These are phyloP conservation scores for Polyporus arcularius DNA, from an alignment of 768 basidiomycete species.

Conservation along the genomic window DNA sequence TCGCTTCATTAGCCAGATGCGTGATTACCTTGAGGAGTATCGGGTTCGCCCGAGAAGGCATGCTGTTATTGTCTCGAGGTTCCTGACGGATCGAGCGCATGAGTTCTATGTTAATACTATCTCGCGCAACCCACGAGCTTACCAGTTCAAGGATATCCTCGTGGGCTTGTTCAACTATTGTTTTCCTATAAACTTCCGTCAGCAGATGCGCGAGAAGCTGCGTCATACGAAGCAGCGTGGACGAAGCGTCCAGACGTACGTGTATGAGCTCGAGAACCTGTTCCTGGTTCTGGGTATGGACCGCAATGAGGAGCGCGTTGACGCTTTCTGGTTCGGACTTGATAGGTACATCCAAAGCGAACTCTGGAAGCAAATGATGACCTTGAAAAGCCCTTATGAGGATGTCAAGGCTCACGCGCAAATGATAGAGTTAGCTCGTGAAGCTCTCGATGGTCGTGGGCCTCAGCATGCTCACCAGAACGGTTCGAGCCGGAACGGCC, in stretches of 20 bases:
- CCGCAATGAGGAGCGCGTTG: constrained; percentile 25
- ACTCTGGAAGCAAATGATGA: constrained; percentile 32
- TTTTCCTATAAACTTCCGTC: constrained; percentile 25
- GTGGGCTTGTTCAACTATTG: constrained; percentile 27
- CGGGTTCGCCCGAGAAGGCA: background rate
- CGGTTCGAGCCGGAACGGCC: too few species aligned
- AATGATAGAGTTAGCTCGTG: too few species aligned
- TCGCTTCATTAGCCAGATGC: constrained; percentile 13
- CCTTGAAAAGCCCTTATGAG: constrained; percentile 28
- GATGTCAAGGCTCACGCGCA: background rate
- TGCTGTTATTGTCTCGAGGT: constrained; percentile 17
- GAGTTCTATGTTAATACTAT: constrained; percentile 29
- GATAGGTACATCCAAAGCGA: constrained; percentile 27
- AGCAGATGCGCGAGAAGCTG: constrained; percentile 30
- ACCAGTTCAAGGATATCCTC: constrained; percentile 18
- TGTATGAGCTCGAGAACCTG: constrained; percentile 36
- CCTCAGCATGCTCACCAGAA: too few species aligned
- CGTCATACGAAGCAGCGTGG: constrained; percentile 25
- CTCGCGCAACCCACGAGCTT: constrained; percentile 7
- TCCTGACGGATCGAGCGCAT: constrained; percentile 33
- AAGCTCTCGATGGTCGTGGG: too few species aligned
- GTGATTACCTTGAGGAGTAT: constrained; percentile 13
- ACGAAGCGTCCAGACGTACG: constrained; percentile 33
- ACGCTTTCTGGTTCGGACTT: constrained; percentile 38
- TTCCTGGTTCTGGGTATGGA: constrained; percentile 34